These are phyloP conservation scores for Triticum timopheevii DNA, from an alignment of 176 grass and related monocot genomes.

Conservation along the genomic window DNA sequence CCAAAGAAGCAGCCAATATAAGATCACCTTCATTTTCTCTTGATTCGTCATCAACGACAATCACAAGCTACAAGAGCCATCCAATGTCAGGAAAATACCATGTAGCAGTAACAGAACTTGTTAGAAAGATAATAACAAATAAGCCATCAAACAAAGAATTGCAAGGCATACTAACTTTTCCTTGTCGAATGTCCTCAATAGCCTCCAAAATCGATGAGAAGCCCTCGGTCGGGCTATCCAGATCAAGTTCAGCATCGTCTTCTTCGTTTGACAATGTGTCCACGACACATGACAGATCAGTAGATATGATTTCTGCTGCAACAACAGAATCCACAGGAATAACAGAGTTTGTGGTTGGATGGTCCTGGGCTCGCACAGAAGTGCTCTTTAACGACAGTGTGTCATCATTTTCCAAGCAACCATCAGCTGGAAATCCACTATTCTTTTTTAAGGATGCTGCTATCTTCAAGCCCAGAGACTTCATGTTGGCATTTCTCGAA, in stretches of 20 bases:
- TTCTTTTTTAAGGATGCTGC: conserved; percentile 44
- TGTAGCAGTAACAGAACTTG: not conserved
- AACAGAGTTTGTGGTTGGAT: conserved; percentile 30
- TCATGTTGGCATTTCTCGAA: conserved; percentile 35
- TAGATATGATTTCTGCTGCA: conserved; percentile 37
- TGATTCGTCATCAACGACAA: conserved; percentile 86
- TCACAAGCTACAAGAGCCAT: conserved; percentile 64
- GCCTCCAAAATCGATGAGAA: conserved; percentile 75
- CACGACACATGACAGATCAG: conserved; percentile 24
- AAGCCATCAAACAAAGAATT: not conserved
- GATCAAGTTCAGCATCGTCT: conserved; percentile 56
- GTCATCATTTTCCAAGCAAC: conserved; percentile 16
- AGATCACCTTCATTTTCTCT: conserved; percentile 95
- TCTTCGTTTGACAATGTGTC: conserved; percentile 37
- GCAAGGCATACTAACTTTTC: conserved; percentile 56
- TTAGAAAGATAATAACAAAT: not conserved
- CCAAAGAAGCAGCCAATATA: conserved; percentile 81
- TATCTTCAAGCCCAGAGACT: conserved; percentile 21
- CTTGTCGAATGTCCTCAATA: conserved; percentile 77
- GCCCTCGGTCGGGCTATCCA: conserved; percentile 76
- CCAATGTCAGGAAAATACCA: conserved; percentile 12
- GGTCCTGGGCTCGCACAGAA: conserved; percentile 61
- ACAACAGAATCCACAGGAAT: conserved; percentile 37
- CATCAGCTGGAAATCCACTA: not conserved
- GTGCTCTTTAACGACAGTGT: conserved; percentile 37